Evolutionary conservation across 768 basidiomycete species (phyloP).

Genomic region (Hebeloma cylindrosporum): DNA sequence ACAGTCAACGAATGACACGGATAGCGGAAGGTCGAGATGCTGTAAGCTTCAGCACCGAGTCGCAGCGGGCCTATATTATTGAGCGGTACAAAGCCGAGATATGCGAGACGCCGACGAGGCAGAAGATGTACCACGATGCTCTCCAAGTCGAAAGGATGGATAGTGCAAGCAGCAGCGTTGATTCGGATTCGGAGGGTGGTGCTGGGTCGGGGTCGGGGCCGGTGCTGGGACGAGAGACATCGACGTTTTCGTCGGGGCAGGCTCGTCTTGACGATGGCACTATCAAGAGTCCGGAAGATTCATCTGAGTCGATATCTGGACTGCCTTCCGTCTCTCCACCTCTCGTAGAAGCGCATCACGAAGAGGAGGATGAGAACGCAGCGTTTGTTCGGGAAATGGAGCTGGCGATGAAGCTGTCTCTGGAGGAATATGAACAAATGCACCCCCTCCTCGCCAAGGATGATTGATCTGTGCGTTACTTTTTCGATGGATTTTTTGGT

Average conservation of each 20-base stretch:
- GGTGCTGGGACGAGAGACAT: too few species aligned
- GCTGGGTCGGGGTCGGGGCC: too few species aligned
- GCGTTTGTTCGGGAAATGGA: conserved; percentile 17
- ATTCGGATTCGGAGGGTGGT: too few species aligned
- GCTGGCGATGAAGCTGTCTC: conserved; percentile 14
- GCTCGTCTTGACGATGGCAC: too few species aligned
- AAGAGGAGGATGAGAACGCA: conserved; percentile 14
- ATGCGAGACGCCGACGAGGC: conserved; percentile 29
- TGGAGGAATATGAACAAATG: conserved; percentile 5
- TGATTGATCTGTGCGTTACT: neutral
- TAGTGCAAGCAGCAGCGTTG: neutral
- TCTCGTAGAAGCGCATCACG: too few species aligned
- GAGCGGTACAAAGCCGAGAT: conserved; percentile 38
- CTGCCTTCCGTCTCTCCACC: neutral
- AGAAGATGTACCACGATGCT: conserved; percentile 33
- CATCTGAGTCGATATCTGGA: neutral
- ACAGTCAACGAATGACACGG: conserved; percentile 35
- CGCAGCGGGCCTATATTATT: conserved; percentile 34
- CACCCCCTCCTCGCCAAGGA: too few species aligned
- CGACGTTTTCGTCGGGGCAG: too few species aligned
- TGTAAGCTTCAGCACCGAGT: conserved; percentile 31
- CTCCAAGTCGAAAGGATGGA: neutral
- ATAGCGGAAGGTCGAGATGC: conserved; percentile 41
- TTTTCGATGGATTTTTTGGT: neutral
- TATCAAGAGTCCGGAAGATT: too few species aligned